Evolutionary conservation across 768 basidiomycete species (phyloP).

Genomic region (Tricholoma sp.): DNA sequence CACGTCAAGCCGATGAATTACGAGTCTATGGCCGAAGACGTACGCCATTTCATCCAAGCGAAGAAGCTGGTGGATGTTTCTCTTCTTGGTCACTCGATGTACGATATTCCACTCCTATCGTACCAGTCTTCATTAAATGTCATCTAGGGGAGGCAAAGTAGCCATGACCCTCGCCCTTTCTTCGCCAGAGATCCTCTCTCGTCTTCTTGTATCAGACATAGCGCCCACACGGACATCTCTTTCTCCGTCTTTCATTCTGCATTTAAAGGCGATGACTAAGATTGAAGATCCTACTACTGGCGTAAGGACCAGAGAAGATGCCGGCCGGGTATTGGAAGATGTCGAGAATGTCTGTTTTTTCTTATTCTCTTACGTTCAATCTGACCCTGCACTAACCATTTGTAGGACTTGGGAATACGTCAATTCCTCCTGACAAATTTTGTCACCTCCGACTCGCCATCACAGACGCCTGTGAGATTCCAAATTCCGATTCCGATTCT

Average conservation of each 20-base stretch:
- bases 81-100: conserved; percentile 87
- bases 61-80: conserved; percentile 53
- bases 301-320: conserved; percentile 57
- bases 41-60: conserved; percentile 57
- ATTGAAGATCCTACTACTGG: conserved; percentile 43
- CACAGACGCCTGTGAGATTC: conserved; percentile 42
- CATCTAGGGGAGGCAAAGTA: conserved; percentile 74
- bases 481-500: conserved; percentile 67
- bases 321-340: conserved; percentile 52
- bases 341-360: conserved; percentile 50
- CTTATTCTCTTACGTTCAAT: neutral
- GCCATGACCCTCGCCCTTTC: conserved; percentile 61
- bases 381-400: neutral
- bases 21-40: conserved; percentile 67
- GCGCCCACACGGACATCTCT: conserved; percentile 52
- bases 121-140: neutral
- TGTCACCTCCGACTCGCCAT: neutral
- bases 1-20: conserved; percentile 71
- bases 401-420: conserved; percentile 59
- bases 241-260: conserved; percentile 56
- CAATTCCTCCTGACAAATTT: conserved; percentile 83
- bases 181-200: conserved; percentile 20
- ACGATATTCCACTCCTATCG: conserved; percentile 17
- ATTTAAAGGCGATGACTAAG: conserved; percentile 64
- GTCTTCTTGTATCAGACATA: conserved; percentile 78